A percentile compares a stretch with the other conserved stretches of the same genome.
phyloP scores from a whole-genome alignment of 1,284 basidiomycete species.

The Pseudozyma sp. region DNA sequence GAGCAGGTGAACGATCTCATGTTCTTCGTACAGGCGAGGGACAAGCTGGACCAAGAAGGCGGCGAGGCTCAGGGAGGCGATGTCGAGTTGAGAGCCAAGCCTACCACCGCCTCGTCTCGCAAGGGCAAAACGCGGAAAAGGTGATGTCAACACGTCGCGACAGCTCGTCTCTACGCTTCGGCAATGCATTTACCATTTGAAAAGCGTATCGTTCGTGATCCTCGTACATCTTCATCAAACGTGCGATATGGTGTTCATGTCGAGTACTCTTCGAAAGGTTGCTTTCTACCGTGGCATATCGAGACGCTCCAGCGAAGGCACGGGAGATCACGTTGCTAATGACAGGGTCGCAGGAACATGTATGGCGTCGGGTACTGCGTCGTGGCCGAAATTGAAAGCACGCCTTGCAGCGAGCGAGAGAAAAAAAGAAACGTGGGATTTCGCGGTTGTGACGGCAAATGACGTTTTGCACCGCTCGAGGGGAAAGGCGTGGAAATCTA shows the following conservation, averaged over 20 bases:
- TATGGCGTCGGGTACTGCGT: too few relatives aligned
- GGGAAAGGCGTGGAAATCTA: slow-evolving; percentile 23
- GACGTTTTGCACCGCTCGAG: slow-evolving; percentile 17
- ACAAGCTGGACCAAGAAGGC: slow-evolving; percentile 59
- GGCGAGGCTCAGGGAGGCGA: slow-evolving; percentile 54
- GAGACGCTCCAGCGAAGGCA: too few relatives aligned
- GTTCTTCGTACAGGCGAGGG: slow-evolving; percentile 65
- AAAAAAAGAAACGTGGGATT: neutral
- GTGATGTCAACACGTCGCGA: slow-evolving; percentile 3
- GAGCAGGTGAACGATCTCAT: slow-evolving; percentile 65
- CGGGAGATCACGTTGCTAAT: too few relatives aligned
- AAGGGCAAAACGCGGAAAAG: slow-evolving; percentile 43
- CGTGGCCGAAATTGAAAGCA: too few relatives aligned
- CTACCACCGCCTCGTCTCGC: neutral
- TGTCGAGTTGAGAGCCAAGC: slow-evolving; percentile 30
- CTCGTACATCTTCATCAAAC: too few relatives aligned
- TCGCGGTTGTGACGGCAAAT: slow-evolving; percentile 24
- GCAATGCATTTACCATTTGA: neutral
- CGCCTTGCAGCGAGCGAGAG: too few relatives aligned
- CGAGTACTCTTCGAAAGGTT: too few relatives aligned
- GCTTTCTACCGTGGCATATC: too few relatives aligned
- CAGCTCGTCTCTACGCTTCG: neutral
- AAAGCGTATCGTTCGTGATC: too few relatives aligned
- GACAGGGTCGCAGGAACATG: too few relatives aligned
- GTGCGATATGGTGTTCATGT: too few relatives aligned